These are phyloP conservation scores for Tetrastigma voinierianum DNA, from an alignment of 164 flowering plant genomes.

Conservation along the genomic window DNA sequence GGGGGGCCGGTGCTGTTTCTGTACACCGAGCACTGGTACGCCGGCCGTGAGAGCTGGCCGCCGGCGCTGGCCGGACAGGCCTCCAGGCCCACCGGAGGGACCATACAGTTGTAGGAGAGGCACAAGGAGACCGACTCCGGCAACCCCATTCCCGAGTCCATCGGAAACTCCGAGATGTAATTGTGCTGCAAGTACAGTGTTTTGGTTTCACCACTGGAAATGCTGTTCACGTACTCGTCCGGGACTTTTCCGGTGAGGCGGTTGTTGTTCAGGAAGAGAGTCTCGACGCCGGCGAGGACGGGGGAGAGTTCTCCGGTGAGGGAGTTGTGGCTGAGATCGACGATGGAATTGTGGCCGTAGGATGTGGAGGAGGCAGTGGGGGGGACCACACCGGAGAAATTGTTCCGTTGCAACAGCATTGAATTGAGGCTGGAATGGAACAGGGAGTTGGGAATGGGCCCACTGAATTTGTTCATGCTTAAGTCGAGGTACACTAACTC, in stretches of 20 bases:
- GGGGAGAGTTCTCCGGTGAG: slow-evolving; percentile 44
- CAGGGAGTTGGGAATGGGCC: slow-evolving; percentile 55
- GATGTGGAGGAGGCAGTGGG: background rate
- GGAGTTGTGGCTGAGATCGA: slow-evolving; percentile 69
- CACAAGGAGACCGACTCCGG: slow-evolving; percentile 59
- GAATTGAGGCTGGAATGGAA: slow-evolving; percentile 33
- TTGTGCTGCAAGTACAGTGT: slow-evolving; percentile 73
- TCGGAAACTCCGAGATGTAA: slow-evolving; percentile 45
- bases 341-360: slow-evolving; percentile 38
- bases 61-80: slow-evolving; percentile 68
- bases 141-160: slow-evolving; percentile 23
- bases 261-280: slow-evolving; percentile 61
- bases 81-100: slow-evolving; percentile 37
- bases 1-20: slow-evolving; percentile 8
- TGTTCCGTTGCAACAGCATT: slow-evolving; percentile 66
- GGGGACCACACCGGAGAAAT: slow-evolving; percentile 46
- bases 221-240: slow-evolving; percentile 39
- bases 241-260: slow-evolving; percentile 50
- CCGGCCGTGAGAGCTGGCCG: slow-evolving; percentile 44
- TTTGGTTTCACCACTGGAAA: slow-evolving; percentile 37
- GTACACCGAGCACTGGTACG: slow-evolving; percentile 45
- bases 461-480: slow-evolving; percentile 67
- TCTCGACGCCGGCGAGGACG: slow-evolving; percentile 44
- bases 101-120: slow-evolving; percentile 72
- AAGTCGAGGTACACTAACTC: slow-evolving; percentile 59